phyloP scores from a whole-genome alignment of 2,329 filamentous ascomycete genomes.

The Diplodia scrobiculata region DNA sequence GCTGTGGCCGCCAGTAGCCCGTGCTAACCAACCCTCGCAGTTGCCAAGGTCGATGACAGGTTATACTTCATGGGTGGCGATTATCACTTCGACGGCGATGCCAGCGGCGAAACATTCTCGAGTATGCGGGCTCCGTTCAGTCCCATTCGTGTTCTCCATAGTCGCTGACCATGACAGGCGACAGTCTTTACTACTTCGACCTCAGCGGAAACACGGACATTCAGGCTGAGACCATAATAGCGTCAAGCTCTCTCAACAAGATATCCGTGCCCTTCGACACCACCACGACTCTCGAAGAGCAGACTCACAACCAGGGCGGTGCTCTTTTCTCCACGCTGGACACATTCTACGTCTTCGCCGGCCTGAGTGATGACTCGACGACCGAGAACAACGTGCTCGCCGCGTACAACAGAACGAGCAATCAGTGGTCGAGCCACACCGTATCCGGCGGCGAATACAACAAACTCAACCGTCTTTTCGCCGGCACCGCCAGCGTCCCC shows the following conservation, averaged over 20 bases:
- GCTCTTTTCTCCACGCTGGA: slow-evolving; percentile 8
- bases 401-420: slow-evolving; percentile 3
- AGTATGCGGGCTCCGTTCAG: background rate
- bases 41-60: slow-evolving; percentile 4
- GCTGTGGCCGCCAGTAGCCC: background rate
- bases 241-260: background rate
- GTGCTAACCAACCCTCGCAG: background rate
- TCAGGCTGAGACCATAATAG: slow-evolving; percentile 12
- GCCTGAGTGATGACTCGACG: background rate
- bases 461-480: slow-evolving; percentile 11
- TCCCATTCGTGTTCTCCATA: background rate
- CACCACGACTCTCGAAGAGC: background rate
- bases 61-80: slow-evolving; percentile 25
- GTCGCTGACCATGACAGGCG: background rate
- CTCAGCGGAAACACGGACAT: slow-evolving; percentile 1
- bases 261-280: slow-evolving; percentile 5
- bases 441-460: slow-evolving; percentile 15
- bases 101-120: background rate
- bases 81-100: slow-evolving; percentile 18
- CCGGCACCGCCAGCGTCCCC: slow-evolving; percentile 8
- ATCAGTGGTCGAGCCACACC: slow-evolving; percentile 2
- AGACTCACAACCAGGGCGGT: slow-evolving; percentile 4
- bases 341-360: slow-evolving; percentile 16
- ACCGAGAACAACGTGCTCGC: slow-evolving; percentile 1
- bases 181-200: slow-evolving; percentile 11